phyloP scores from a whole-genome alignment of 805 yeast species.

The Novakomyces olei region DNA sequence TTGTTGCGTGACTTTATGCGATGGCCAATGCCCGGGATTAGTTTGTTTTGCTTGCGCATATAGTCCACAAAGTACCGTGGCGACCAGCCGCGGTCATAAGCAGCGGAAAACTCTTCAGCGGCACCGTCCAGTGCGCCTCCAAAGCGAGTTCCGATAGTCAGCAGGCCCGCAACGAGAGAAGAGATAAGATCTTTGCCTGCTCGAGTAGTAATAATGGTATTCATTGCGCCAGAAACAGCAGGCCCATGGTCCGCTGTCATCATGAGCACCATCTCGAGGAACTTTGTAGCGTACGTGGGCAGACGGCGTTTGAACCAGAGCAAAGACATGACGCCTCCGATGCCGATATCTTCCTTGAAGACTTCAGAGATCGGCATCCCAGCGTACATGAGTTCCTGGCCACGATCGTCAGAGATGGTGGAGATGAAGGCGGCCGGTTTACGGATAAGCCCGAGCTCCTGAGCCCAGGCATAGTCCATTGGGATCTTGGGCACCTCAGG shows the following conservation, averaged over 20 bases:
- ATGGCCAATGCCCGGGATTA: slow-evolving; percentile 27
- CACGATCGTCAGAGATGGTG: slow-evolving; percentile 27
- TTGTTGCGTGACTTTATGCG: slow-evolving; percentile 26
- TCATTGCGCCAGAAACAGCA: slow-evolving; percentile 27
- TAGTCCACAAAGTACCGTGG: slow-evolving; percentile 26
- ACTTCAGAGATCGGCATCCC: slow-evolving; percentile 27
- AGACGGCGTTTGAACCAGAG: slow-evolving; percentile 26
- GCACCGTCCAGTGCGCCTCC: slow-evolving; percentile 29
- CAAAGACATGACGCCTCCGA: slow-evolving; percentile 27
- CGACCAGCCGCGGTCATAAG: slow-evolving; percentile 23
- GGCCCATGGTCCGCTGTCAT: slow-evolving; percentile 29
- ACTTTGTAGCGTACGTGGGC: slow-evolving; percentile 23
- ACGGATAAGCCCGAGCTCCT: slow-evolving; percentile 25
- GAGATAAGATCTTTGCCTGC: slow-evolving; percentile 28
- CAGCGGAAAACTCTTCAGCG: slow-evolving; percentile 23
- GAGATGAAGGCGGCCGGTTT: slow-evolving; percentile 28
- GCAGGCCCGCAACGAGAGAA: slow-evolving; percentile 23
- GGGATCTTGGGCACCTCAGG: slow-evolving; percentile 28
- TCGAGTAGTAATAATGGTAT: slow-evolving; percentile 26
- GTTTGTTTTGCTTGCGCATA: slow-evolving; percentile 26
- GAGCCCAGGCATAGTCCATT: slow-evolving; percentile 27
- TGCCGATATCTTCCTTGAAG: slow-evolving; percentile 25
- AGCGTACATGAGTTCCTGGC: slow-evolving; percentile 25
- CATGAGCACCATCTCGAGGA: slow-evolving; percentile 28
- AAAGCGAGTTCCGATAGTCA: slow-evolving; percentile 25